Base-by-base conservation (phyloP, 306 rosid species). In the Myrica gale region DNA sequence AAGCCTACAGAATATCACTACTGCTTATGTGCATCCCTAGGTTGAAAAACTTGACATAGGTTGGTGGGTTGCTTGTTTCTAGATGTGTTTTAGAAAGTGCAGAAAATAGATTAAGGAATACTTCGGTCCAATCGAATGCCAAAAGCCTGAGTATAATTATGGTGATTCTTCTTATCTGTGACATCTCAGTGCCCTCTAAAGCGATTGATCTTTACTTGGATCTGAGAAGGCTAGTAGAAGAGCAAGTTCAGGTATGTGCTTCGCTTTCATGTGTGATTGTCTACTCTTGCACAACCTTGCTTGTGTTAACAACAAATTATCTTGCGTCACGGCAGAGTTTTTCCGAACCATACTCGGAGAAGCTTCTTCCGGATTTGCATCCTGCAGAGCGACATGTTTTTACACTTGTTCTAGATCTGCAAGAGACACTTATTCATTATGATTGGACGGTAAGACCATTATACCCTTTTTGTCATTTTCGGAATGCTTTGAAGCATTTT, bases 311-410 rank as follows among this genome's bases (percentile, higher is more conserved):
- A 72, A 19, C 68, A 6, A 71, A 47, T 53, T 67, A 32, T 43
- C 78, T 65, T 82, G 71, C 70, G 62, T 47, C 70, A 37, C 80
- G 80, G 37, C 80, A 95, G 99, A 86, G 91, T 78, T 92, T 88
- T 76, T 85, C 97, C 0, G 99, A 95, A 78, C 99, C 99, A 76
- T 90, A 84, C 15, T 74, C 97, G 4, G 99, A 95, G 69, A 92
- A 90, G 88, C 99, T 95, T 83, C 99, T 95, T 88, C 99, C 99
- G 52, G 98, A 95, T 79, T 84, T 92, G 91, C 93, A 80, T 78
- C 97, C 98, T 76, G 74, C 84, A 80, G 98, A 95, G 79, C 86
- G 65, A 41, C 96, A 90, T 71, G 97, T 88, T 76, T 90, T 90
- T 84, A 95, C 99, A 42, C 99, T 95, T 60, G 99, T 92, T 87